Base-by-base conservation (phyloP, 768 basidiomycete genomes). In the Cubamyces lactineus region DNA sequence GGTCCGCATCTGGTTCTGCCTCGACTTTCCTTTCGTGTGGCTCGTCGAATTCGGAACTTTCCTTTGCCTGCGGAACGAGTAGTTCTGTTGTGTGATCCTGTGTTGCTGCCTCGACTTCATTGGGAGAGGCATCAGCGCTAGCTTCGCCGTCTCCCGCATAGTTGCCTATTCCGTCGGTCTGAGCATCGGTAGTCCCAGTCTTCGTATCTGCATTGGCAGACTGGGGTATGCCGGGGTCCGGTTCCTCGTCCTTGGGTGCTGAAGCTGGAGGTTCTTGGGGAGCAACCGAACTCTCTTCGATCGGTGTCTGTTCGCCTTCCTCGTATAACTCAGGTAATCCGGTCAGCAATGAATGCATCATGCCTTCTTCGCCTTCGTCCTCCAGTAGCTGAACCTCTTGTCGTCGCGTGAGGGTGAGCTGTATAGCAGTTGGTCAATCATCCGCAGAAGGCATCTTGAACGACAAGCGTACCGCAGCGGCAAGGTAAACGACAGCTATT, bases 321-420 rank as follows among this genome's bases (percentile, higher is more conserved):
- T 87, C 87, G 15, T 73, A 72, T 5, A 91, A 71, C n/a, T 80
- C 77, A 0, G 89, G 88, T 24, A 91, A 70, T n/a, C 81, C 77
- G 47, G 83, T 87, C 17, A 93, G 77, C 11, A 92, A 67, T 3
- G 90, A 87, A 72, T 93, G 91, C 40, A 91, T 78, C 90, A 91
- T 92, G 24, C 91, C 89, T 2, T 90, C 91, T 65, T 92, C 91
- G 23, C 84, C 88, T 68, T 87, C 88, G 54, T 82, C 78, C 56
- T 86, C 80, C 19, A 96, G 75, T 26, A 75, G 71, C 55, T 80
- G 66, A 19, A 91, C 84, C 57, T 92, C 86, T 15, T 82, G 78
- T 71, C 91, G 93, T 59, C 92, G 84, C 5, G 83, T 77, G 11
- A 96, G 73, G 45, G 92, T 81, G 43, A 95, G 79, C 94, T 96